These are phyloP conservation scores for Takashimella koratensis DNA, from an alignment of 1,284 basidiomycete genomes.

Conservation along the genomic window DNA sequence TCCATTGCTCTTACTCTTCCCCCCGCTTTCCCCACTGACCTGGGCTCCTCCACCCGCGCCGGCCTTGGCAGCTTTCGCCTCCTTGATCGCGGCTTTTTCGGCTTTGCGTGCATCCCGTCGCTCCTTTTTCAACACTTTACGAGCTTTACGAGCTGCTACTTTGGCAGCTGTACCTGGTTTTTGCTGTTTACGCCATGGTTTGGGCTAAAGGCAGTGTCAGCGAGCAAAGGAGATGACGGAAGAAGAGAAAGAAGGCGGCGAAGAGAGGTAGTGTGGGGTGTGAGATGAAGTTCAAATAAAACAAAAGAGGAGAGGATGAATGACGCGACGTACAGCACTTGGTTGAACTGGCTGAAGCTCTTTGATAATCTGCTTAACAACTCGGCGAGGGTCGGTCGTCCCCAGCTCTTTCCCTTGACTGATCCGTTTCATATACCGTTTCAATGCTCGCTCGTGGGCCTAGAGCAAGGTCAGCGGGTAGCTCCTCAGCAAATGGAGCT, in stretches of 20 bases:
- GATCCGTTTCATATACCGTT: constrained; percentile 20
- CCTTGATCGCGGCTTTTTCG: constrained; percentile 2
- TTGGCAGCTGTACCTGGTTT: background rate
- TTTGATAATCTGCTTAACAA: constrained; percentile 28
- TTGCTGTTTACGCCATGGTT: background rate
- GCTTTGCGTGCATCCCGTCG: constrained; percentile 2
- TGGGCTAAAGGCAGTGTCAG: no score
- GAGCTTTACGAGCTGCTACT: background rate
- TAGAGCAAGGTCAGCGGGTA: constrained; percentile 4
- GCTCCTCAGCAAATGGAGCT: background rate
- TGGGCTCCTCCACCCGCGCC: background rate
- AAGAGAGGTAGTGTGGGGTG: background rate
- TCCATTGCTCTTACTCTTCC: constrained; percentile 1
- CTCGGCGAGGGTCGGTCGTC: constrained; percentile 24
- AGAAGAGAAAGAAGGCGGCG: background rate
- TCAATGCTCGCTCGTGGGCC: constrained; percentile 30
- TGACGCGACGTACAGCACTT: no score
- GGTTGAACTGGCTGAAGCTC: constrained; percentile 6
- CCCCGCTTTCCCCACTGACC: constrained; percentile 4
- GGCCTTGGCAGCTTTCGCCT: background rate
- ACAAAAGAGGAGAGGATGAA: no score
- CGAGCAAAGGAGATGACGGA: background rate
- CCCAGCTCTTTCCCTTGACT: background rate
- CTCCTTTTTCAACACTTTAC: background rate
- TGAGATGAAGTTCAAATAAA: no score